phyloP scores from a whole-genome alignment of 202 grass and related monocot genomes.

The Carex sylvatica region DNA sequence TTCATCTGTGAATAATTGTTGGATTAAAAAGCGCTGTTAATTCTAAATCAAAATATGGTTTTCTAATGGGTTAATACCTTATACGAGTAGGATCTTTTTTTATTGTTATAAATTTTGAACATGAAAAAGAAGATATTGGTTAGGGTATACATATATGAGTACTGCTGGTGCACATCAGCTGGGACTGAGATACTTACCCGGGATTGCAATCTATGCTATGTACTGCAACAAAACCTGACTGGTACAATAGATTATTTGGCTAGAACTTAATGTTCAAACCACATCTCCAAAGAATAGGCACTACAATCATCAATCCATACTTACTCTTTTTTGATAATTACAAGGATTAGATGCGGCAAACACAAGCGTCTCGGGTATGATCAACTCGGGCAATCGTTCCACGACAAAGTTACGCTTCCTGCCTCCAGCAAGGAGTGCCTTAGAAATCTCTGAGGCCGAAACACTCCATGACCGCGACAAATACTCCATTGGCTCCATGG shows the following conservation, averaged over 20 bases:
- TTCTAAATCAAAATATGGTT: background rate
- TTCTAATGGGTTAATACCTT: background rate
- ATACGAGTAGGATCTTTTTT: background rate
- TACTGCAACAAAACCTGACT: background rate
- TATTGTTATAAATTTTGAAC: background rate
- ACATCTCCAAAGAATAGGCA: background rate
- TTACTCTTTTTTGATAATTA: slow-evolving; percentile 40
- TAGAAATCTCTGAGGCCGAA: slow-evolving; percentile 80
- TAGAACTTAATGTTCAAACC: background rate
- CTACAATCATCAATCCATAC: background rate
- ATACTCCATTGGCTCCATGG: slow-evolving; percentile 78
- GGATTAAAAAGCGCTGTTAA: background rate
- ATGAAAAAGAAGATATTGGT: background rate
- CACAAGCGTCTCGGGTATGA: slow-evolving; percentile 55
- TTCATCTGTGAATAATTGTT: slow-evolving; percentile 32
- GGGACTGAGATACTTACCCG: background rate
- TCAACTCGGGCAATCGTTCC: slow-evolving; percentile 47
- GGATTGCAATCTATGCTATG: background rate
- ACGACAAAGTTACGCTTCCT: slow-evolving; percentile 31
- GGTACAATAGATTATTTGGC: background rate
- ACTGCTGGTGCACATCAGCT: background rate
- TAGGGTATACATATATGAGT: background rate
- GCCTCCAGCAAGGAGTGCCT: slow-evolving; percentile 49
- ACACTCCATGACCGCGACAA: slow-evolving; percentile 81
- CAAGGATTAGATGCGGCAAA: slow-evolving; percentile 43